Evolutionary conservation across 768 basidiomycete genomes (phyloP), one percentile per base, ranked within the genome.

Genomic region (Auricularia sp.): DNA sequence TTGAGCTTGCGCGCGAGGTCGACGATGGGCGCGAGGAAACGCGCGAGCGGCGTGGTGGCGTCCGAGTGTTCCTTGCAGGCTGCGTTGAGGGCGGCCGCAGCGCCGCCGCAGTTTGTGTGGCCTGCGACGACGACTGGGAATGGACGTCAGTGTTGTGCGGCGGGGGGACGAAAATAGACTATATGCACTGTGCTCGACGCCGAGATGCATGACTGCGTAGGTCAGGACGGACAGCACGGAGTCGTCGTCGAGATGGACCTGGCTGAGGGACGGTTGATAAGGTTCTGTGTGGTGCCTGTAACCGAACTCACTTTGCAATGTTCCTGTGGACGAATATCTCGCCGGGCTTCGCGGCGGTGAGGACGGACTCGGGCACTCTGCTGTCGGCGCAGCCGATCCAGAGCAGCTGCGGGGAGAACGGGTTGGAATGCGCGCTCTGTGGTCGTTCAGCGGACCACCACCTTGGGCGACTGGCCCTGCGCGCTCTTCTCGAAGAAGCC

Each of bases 381-480:
- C 91, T 93, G 73, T 95, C 93, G 43, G 91, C 82, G 73, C 88
- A 91, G 61, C 88, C 87, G 70, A 91, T 83, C 88, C 87, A 91
- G 69, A 89, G 82, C 11, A 87, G 78, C 88, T 90, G 47, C 0
- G 42, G 8, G 72, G 65, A 10, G 54, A 11, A 12, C n/a, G 53
- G 33, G 35, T 33, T 51, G 47, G 47, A 51, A 51, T 11, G 10
- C 16, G 47, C 18, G 47, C 21, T 16, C 21, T 21, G 47, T 51
- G 36, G 69, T 61, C 23, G 56, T 61, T 66, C 34, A 44, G 59
- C 21, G 44, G 36, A 39, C 53, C 62, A 42, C 35, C 65, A 84
- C 88, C 78, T 89, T 84, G 7, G 88, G 86, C 2, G 73, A 65
- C 71, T 94, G 93, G 12, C 86, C 87, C 70, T 84, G 77, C 0